Evolutionary conservation across 2,329 filamentous ascomycete species (phyloP).

Genomic region (Xenoacremonium recifei): DNA sequence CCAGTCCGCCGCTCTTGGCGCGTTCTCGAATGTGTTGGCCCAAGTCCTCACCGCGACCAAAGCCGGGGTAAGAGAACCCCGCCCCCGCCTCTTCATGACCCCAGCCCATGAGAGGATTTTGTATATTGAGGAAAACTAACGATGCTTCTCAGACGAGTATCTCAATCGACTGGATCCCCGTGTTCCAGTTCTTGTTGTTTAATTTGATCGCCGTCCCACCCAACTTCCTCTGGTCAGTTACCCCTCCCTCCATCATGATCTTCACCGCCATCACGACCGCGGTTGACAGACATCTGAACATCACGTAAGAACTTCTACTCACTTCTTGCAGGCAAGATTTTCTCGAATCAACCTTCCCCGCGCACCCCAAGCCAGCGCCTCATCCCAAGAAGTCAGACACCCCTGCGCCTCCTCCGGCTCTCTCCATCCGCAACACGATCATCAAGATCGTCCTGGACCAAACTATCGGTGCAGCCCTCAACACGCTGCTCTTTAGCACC

Average conservation of each 20-base stretch:
- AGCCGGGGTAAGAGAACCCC: constrained; percentile 47
- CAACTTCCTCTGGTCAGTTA: constrained; percentile 75
- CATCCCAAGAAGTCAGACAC: constrained; percentile 36
- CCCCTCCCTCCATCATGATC: background rate
- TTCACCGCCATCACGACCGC: no score
- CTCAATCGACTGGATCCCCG: constrained; percentile 61
- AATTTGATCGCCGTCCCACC: constrained; percentile 72
- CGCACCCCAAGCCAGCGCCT: constrained; percentile 48
- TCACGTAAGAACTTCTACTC: background rate
- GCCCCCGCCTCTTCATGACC: background rate
- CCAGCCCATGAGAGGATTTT: background rate
- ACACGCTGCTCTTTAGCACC: constrained; percentile 62
- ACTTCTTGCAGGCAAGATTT: constrained; percentile 60
- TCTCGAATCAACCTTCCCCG: constrained; percentile 73
- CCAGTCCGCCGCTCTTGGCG: constrained; percentile 64
- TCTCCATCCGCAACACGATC: constrained; percentile 62
- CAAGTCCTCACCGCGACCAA: constrained; percentile 67
- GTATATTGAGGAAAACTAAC: background rate
- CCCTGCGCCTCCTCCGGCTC: constrained; percentile 35
- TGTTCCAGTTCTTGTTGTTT: constrained; percentile 77
- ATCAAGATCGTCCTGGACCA: constrained; percentile 70
- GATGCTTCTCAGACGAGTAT: constrained; percentile 49
- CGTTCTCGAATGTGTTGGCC: constrained; percentile 70
- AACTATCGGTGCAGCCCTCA: constrained; percentile 62
- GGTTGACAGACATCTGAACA: background rate